Evolutionary conservation across 805 yeast species (phyloP).

Genomic region (Metschnikowia drakensbergensis): DNA sequence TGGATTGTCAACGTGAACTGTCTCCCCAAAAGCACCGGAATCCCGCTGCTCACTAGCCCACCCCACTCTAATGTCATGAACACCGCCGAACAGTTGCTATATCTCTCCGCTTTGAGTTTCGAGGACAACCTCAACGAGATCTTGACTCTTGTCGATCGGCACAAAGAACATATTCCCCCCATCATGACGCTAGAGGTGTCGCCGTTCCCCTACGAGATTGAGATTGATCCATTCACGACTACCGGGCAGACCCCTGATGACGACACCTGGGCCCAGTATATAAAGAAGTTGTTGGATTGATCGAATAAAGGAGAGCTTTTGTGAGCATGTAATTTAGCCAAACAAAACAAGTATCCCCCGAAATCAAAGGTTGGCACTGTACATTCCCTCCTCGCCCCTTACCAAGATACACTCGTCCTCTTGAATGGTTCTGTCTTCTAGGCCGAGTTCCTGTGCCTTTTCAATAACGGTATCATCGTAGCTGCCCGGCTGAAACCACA

Average conservation of each 20-base stretch:
- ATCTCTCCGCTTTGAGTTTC: slow-evolving; percentile 35
- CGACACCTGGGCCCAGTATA: slow-evolving; percentile 39
- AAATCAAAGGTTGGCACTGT: slow-evolving; percentile 34
- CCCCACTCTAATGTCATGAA: slow-evolving; percentile 4
- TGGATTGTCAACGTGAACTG: slow-evolving; percentile 58
- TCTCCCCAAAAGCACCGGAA: slow-evolving; percentile 26
- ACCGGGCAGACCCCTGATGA: slow-evolving; percentile 20
- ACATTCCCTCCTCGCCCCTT: slow-evolving; percentile 53
- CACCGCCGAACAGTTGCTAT: slow-evolving; percentile 24
- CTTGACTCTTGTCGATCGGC: slow-evolving; percentile 48
- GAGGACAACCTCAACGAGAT: slow-evolving; percentile 43
- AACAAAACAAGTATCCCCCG: not conserved
- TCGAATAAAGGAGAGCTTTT: not conserved
- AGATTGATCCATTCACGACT: slow-evolving; percentile 17
- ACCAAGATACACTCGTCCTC: slow-evolving; percentile 70
- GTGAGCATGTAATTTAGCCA: not conserved
- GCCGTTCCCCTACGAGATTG: slow-evolving; percentile 56
- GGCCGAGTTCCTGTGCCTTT: slow-evolving; percentile 35
- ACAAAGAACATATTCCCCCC: slow-evolving; percentile 70
- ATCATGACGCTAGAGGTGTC: slow-evolving; percentile 60
- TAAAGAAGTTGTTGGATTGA: slow-evolving; percentile 22
- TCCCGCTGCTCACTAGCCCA: slow-evolving; percentile 6
- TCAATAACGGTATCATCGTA: slow-evolving; percentile 51
- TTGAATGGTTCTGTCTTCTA: slow-evolving; percentile 30
- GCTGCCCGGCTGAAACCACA: slow-evolving; percentile 87